phyloP scores from a whole-genome alignment of 1,284 basidiomycete species.

The Puccinia polysora region DNA sequence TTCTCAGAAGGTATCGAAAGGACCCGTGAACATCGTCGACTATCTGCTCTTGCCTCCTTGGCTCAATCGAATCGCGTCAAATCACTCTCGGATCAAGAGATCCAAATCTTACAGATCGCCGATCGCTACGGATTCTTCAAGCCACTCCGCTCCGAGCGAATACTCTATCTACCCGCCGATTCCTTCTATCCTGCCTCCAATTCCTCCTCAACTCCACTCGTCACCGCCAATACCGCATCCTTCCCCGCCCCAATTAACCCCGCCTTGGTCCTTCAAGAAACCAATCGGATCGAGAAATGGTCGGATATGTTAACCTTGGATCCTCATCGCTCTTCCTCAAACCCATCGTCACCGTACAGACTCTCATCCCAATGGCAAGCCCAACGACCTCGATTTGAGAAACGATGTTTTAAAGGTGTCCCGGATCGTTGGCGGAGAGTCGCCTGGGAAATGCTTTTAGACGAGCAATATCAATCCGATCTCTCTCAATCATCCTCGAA shows the following conservation, averaged over 20 bases:
- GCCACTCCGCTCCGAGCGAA: slow-evolving; percentile 54
- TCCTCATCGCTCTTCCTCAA: slow-evolving; percentile 64
- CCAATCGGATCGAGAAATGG: slow-evolving; percentile 75
- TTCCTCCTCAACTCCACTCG: slow-evolving; percentile 52
- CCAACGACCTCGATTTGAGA: slow-evolving; percentile 55
- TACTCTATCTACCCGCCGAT: slow-evolving; percentile 70
- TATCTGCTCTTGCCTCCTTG: slow-evolving; percentile 38
- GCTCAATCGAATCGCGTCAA: slow-evolving; percentile 59
- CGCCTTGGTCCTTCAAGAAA: slow-evolving; percentile 59
- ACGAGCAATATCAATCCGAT: slow-evolving; percentile 43
- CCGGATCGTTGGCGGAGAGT: slow-evolving; percentile 92
- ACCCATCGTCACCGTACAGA: slow-evolving; percentile 69
- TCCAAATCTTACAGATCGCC: slow-evolving; percentile 65
- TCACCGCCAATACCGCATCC: slow-evolving; percentile 44
- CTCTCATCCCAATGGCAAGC: slow-evolving; percentile 63
- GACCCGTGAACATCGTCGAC: slow-evolving; percentile 69
- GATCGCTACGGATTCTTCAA: slow-evolving; percentile 89
- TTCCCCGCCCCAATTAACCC: slow-evolving; percentile 28
- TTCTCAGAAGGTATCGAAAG: slow-evolving; percentile 84
- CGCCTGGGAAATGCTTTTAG: slow-evolving; percentile 74
- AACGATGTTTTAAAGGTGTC: slow-evolving; percentile 86
- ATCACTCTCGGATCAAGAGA: slow-evolving; percentile 58
- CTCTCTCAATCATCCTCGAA: slow-evolving; percentile 41
- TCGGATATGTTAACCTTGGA: slow-evolving; percentile 65
- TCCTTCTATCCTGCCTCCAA: slow-evolving; percentile 64